A percentile compares a stretch with the other conserved stretches of the same genome.
Evolutionary conservation across 768 basidiomycete genomes (phyloP).

Genomic region (Pulveroboletus sp.): DNA sequence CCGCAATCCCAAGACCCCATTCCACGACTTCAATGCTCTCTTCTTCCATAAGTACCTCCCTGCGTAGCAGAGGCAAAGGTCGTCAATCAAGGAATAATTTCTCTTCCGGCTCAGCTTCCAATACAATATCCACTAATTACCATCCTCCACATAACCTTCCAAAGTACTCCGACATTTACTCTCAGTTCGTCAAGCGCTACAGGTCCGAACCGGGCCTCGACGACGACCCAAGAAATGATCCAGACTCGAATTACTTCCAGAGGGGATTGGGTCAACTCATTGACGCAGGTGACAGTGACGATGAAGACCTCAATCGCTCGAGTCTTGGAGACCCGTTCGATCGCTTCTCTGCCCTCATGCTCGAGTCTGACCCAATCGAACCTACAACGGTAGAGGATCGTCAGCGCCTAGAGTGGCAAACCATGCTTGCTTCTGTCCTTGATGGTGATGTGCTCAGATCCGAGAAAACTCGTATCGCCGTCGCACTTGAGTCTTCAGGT

Average conservation of each 20-base stretch:
- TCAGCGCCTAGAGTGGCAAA: constrained; percentile 92
- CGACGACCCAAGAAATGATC: constrained; percentile 72
- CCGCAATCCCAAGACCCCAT: constrained; percentile 27
- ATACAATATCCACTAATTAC: constrained; percentile 26
- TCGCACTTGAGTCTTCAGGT: constrained; percentile 62
- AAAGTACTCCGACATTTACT: constrained; percentile 61
- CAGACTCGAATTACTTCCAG: constrained; percentile 80
- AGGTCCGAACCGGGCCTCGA: constrained; percentile 56
- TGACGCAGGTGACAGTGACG: constrained; percentile 70
- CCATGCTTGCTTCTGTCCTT: constrained; percentile 89
- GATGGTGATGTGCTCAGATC: constrained; percentile 92
- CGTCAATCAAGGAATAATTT: constrained; percentile 28
- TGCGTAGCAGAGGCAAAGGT: constrained; percentile 31
- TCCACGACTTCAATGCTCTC: constrained; percentile 21
- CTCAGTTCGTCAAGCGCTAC: constrained; percentile 75
- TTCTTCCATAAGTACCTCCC: constrained; percentile 27
- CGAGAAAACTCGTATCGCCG: constrained; percentile 89
- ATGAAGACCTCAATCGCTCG: constrained; percentile 54
- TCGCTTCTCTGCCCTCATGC: constrained; percentile 45
- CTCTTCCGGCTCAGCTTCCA: constrained; percentile 26
- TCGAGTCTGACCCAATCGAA: constrained; percentile 60
- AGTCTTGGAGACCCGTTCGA: constrained; percentile 46
- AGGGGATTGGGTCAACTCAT: constrained; percentile 63
- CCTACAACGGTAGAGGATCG: constrained; percentile 69
- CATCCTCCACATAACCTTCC: constrained; percentile 30